A percentile compares a stretch with the other conserved stretches of the same genome.
Evolutionary conservation across 2,329 filamentous ascomycete species (phyloP).

Genomic region (Verticillium longisporum): DNA sequence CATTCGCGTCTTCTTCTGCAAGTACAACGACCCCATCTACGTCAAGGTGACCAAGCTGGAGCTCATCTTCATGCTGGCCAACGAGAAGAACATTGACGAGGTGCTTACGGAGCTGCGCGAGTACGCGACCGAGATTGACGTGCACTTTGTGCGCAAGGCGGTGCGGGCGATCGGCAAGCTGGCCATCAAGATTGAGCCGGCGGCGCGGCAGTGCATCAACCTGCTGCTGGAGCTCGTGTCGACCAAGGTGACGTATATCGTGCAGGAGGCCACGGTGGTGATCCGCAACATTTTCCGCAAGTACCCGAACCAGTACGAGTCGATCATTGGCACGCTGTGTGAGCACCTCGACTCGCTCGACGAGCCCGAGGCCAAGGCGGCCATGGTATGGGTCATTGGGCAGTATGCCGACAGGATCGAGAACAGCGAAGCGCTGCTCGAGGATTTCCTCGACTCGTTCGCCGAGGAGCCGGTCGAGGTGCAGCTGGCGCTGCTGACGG

Average conservation of each 20-base stretch:
- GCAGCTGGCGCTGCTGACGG: slow-evolving; percentile 87
- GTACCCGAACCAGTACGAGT: slow-evolving; percentile 98
- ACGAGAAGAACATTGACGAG: slow-evolving; percentile 89
- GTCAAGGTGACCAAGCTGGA: slow-evolving; percentile 99
- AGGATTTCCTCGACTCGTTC: slow-evolving; percentile 93
- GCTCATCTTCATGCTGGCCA: slow-evolving; percentile 97
- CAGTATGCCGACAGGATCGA: slow-evolving; percentile 97
- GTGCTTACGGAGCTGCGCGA: slow-evolving; percentile 91
- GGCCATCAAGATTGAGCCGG: slow-evolving; percentile 97
- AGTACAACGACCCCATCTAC: slow-evolving; percentile 99
- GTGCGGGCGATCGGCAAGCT: slow-evolving; percentile 96
- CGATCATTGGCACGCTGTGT: slow-evolving; percentile 91
- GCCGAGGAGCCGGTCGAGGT: slow-evolving; percentile 93
- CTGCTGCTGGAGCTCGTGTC: slow-evolving; percentile 87
- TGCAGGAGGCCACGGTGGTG: slow-evolving; percentile 96
- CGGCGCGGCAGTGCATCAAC: slow-evolving; percentile 85
- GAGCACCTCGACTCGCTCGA: slow-evolving; percentile 95
- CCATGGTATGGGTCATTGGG: slow-evolving; percentile 99
- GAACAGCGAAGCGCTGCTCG: slow-evolving; percentile 86
- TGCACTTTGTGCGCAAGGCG: slow-evolving; percentile 96
- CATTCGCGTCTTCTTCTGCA: slow-evolving; percentile 98
- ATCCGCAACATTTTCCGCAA: slow-evolving; percentile 99
- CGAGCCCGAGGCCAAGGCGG: slow-evolving; percentile 95
- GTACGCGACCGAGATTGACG: slow-evolving; percentile 97
- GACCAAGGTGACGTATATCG: slow-evolving; percentile 98